Percentiles rank a stretch among this genome's conserved stretches.
phyloP scores from a whole-genome alignment of 169 alveolate genomes.

The Babesia ovata region DNA sequence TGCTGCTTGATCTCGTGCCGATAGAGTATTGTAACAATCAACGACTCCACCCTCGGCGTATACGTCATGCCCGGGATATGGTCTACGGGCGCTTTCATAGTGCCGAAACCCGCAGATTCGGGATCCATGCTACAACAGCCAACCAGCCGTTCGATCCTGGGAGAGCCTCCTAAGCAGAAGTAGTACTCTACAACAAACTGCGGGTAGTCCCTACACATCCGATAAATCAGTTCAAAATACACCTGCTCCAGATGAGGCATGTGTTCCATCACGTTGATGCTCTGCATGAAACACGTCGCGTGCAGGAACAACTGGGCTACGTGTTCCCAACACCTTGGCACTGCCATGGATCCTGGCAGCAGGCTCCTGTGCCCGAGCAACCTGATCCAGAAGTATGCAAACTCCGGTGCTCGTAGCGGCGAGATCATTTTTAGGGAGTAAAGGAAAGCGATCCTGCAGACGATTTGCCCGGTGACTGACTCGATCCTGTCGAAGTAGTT shows the following conservation, averaged over 20 bases:
- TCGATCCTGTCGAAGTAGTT: constrained; percentile 73
- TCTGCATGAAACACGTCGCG: constrained; percentile 40
- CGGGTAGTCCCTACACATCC: constrained; percentile 54
- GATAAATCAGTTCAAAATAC: constrained; percentile 70
- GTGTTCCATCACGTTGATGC: constrained; percentile 41
- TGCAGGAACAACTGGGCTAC: constrained; percentile 70
- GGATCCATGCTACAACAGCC: constrained; percentile 88
- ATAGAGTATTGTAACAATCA: constrained; percentile 53
- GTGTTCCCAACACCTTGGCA: constrained; percentile 77
- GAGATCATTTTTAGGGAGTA: constrained; percentile 73
- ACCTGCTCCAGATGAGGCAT: constrained; percentile 24
- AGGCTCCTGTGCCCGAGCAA: constrained; percentile 90
- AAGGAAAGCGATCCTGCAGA: constrained; percentile 74
- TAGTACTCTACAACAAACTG: constrained; percentile 87
- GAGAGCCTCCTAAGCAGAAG: constrained; percentile 95
- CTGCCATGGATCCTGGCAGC: constrained; percentile 82
- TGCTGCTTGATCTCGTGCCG: constrained; percentile 61
- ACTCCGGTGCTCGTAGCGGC: constrained; percentile 94
- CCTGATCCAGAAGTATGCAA: constrained; percentile 94
- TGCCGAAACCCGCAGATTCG: constrained; percentile 87
- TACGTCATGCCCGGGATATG: constrained; percentile 86
- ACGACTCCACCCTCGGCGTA: constrained; percentile 80
- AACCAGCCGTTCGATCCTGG: constrained; percentile 88
- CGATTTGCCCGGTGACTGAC: constrained; percentile 66
- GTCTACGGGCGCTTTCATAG: constrained; percentile 86